Base-by-base conservation (phyloP, 148 eudicot genomes). In the Suaeda aralocaspica region DNA sequence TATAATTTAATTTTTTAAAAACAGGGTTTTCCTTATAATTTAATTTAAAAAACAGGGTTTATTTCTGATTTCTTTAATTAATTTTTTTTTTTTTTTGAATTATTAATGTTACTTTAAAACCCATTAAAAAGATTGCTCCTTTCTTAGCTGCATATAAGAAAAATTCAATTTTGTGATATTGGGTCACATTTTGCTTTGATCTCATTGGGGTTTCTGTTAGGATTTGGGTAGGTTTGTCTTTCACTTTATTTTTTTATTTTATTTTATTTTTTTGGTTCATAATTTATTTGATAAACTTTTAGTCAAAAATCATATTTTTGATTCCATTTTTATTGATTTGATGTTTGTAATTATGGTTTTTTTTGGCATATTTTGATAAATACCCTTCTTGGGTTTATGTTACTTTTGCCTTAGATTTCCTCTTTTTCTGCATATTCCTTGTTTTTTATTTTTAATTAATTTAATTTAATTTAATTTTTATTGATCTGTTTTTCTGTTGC, bases 121-220 rank as follows among this genome's bases (percentile, higher is more conserved):
- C 48, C 66, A 26, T 22, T 46, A 36, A 60, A 8, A 29, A 60
- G 33, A 30, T 21, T 10, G 26, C 22, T 10, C 26, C 50, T 25
- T 24, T 49, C 48, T 18, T 59, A 1, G 29, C 1, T 12, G 0
- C 29, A 44, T 58, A 46, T 28, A 60, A 33, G 9, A 49, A 25
- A 22, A 30, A 60, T 56, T 59, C 52, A 48, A 26, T 18, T 45
- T 55, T 68, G 50, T 59, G 77, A 67, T 74, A 5, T 28, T 69
- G 69, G 64, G 69, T 64, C 73, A 50, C 67, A 74, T 74, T 8
- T 60, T 51, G 46, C 69, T 68, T 63, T 63, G 61, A 25, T 72
- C 61, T 60, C 39, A 34, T 63, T 72, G 51, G 65, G 51, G 65
- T 61, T 61, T 36, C 46, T 5, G 50, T 51, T 63, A 24, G 24